Conservation (phyloP, 192 early-diverging fungal species). For the Dimargaris verticillata region DNA sequence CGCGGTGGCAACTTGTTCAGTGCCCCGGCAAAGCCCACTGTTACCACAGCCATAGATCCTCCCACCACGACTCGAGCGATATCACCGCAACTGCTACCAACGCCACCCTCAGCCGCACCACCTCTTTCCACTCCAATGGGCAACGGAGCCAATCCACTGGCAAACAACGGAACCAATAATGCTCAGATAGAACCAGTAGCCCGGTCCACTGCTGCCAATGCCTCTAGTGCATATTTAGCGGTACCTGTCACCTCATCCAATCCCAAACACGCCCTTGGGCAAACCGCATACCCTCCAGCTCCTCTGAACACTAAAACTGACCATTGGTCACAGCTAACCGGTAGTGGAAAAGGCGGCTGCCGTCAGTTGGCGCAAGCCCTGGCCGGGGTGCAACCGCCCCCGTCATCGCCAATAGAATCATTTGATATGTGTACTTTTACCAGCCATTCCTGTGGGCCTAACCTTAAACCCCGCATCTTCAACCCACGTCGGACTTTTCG, state of each 20-base stretch:
- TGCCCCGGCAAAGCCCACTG: not conserved
- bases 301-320: not conserved
- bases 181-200: too few species aligned
- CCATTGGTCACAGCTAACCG: not conserved
- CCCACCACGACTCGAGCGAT: not conserved
- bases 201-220: too few species aligned
- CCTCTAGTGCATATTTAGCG: too few species aligned
- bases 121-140: too few species aligned
- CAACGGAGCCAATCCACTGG: too few species aligned
- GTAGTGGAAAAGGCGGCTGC: not conserved
- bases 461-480: not conserved
- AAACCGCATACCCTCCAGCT: too few species aligned
- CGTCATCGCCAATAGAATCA: not conserved
- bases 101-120: not conserved
- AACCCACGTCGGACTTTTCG: constrained; percentile 6
- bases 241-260: too few species aligned
- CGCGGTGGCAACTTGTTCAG: too few species aligned
- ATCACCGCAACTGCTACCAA: not conserved
- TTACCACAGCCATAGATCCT: not conserved
- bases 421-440: not conserved
- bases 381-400: not conserved
- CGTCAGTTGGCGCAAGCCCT: not conserved
- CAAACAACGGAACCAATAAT: too few species aligned
- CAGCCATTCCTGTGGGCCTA: not conserved
- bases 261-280: too few species aligned